Evolutionary conservation across 345 rosid genomes (phyloP).

Genomic region (Camelina sativa): DNA sequence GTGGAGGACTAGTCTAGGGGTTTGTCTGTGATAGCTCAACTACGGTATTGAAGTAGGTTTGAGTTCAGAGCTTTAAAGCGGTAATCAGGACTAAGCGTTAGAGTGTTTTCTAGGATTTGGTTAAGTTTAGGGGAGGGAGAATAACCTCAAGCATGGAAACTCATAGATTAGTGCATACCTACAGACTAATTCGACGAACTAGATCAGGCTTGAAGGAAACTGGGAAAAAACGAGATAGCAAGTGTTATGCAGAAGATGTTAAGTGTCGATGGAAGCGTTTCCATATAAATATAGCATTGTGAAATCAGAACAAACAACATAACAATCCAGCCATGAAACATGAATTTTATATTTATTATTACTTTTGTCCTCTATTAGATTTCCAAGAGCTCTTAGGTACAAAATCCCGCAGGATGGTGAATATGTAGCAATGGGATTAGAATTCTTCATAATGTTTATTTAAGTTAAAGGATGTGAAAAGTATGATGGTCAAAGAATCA

Average conservation of each 20-base stretch:
- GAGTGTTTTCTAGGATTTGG: neutral
- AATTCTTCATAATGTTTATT: slow-evolving; percentile 14
- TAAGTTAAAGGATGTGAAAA: slow-evolving; percentile 27
- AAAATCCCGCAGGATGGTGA: slow-evolving; percentile 24
- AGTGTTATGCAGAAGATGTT: neutral
- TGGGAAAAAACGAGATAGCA: neutral
- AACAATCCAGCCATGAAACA: slow-evolving; percentile 14
- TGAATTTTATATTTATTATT: slow-evolving; percentile 27
- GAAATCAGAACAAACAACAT: slow-evolving; percentile 19
- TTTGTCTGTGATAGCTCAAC: slow-evolving; percentile 9
- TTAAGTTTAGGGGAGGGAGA: neutral
- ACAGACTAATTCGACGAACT: neutral
- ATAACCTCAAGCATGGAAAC: slow-evolving; percentile 6
- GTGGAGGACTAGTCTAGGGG: slow-evolving; percentile 3
- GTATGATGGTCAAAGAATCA: no score
- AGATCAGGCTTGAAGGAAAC: neutral
- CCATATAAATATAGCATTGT: slow-evolving; percentile 19
- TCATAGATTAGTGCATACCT: neutral
- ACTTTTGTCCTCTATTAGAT: slow-evolving; percentile 12
- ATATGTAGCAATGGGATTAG: slow-evolving; percentile 22
- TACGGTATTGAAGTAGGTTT: slow-evolving; percentile 1
- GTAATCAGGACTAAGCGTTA: neutral
- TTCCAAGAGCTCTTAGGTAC: slow-evolving; percentile 37
- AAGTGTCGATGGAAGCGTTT: slow-evolving; percentile 5
- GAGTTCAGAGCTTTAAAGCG: neutral